A percentile compares a stretch with the other conserved stretches of the same genome.
phyloP scores from a whole-genome alignment of 2,329 filamentous ascomycete species.

The Pestalotiopsis sp. region DNA sequence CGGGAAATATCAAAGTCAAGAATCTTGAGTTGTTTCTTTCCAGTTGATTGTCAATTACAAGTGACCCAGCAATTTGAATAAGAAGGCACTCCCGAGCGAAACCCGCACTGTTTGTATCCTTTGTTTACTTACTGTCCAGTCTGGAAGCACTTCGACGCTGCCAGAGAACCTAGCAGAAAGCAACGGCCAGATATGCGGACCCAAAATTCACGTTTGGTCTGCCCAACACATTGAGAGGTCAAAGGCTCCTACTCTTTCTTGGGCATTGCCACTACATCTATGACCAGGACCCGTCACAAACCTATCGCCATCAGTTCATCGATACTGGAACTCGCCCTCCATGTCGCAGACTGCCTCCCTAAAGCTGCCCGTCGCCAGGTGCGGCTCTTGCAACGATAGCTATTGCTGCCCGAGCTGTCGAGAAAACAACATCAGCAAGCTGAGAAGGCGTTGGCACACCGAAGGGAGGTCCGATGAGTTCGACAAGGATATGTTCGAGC shows the following conservation, averaged over 20 bases:
- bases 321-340: neutral
- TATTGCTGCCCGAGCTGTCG: neutral
- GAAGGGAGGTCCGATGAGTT: neutral
- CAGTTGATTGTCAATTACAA: too few species aligned
- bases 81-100: neutral
- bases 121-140: neutral
- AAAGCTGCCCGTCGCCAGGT: neutral
- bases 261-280: too few species aligned
- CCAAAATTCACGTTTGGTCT: neutral
- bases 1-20: too few species aligned
- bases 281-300: too few species aligned
- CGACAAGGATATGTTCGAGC: slow-evolving; percentile 7
- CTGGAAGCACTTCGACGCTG: neutral
- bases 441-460: neutral
- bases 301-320: neutral
- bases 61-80: too few species aligned
- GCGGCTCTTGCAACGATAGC: neutral
- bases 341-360: neutral
- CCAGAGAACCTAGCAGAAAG: neutral
- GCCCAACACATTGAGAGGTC: neutral
- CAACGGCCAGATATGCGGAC: neutral
- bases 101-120: neutral
- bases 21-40: too few species aligned
- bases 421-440: neutral
- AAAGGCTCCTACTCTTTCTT: too few species aligned